phyloP scores from a whole-genome alignment of 2,329 filamentous ascomycete genomes.

The Aspergillus sp. region DNA sequence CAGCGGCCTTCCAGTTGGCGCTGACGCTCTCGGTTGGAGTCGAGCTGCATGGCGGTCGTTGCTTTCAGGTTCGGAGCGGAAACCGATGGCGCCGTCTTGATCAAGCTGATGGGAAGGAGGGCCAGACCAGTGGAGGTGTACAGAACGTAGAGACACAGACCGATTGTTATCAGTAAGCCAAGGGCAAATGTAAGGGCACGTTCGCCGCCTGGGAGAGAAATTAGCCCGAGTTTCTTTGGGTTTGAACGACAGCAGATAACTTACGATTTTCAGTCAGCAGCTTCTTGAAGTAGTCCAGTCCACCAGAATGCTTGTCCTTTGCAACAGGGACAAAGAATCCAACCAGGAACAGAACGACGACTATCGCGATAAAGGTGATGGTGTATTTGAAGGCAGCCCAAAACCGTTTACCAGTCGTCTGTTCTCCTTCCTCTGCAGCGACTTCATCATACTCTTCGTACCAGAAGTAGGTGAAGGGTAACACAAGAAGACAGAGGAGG shows the following conservation, averaged over 20 bases:
- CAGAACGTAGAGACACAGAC: constrained; percentile 79
- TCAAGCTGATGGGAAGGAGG: constrained; percentile 82
- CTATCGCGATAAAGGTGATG: constrained; percentile 72
- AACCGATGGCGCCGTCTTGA: constrained; percentile 85
- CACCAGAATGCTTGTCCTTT: constrained; percentile 63
- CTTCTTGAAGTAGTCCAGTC: constrained; percentile 88
- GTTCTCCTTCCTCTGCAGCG: constrained; percentile 73
- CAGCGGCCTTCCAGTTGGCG: constrained; percentile 86
- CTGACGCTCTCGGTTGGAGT: constrained; percentile 86
- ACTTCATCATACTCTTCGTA: constrained; percentile 97
- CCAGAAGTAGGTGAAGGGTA: constrained; percentile 97
- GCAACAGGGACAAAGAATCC: constrained; percentile 91
- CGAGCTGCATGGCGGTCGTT: constrained; percentile 75
- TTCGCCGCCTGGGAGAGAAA: constrained; percentile 64
- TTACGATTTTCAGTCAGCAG: constrained; percentile 76
- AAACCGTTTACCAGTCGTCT: constrained; percentile 69
- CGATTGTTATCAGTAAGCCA: constrained; percentile 83
- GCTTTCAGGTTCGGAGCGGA: constrained; percentile 77
- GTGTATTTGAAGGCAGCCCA: constrained; percentile 91
- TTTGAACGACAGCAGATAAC: constrained; percentile 23
- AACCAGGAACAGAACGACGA: constrained; percentile 77
- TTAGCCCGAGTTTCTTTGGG: constrained; percentile 5
- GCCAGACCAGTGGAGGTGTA: constrained; percentile 90
- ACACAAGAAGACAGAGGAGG: constrained; percentile 79
- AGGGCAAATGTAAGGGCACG: constrained; percentile 87